Percentiles rank a stretch among this genome's conserved stretches.
Conservation (phyloP, 2,329 filamentous ascomycete species). For the Colletotrichum siamense region DNA sequence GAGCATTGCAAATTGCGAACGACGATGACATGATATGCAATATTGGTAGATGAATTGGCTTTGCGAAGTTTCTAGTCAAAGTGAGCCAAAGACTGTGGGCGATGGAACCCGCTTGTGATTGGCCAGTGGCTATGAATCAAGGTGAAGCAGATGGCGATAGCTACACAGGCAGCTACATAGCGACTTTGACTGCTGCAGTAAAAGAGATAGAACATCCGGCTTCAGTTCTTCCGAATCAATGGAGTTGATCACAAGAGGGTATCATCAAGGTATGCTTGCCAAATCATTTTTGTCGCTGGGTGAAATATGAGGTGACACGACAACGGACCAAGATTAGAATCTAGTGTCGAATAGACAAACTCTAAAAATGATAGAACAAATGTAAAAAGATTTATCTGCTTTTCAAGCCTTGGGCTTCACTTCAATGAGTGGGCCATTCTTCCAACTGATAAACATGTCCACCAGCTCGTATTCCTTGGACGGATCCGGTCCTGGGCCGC, state of each 20-base stretch:
- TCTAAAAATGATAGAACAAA: neutral
- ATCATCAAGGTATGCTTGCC: neutral
- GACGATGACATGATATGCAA: neutral
- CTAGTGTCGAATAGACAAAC: neutral
- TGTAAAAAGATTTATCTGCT: neutral
- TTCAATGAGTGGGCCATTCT: neutral
- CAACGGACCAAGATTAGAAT: neutral
- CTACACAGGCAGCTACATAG: neutral
- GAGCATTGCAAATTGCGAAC: neutral
- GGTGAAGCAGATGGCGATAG: neutral
- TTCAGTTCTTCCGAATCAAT: fast-evolving
- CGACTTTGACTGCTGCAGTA: neutral
- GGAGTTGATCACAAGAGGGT: fast-evolving
- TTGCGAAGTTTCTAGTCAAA: neutral
- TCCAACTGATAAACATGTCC: slow-evolving; percentile 13
- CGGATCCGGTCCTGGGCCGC: neutral
- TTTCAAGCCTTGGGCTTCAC: neutral
- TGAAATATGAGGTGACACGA: neutral
- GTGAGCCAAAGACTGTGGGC: neutral
- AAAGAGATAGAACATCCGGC: neutral
- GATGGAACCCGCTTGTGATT: neutral
- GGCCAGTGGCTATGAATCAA: neutral
- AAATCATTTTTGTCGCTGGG: neutral
- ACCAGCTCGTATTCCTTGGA: neutral
- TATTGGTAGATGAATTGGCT: neutral